Base-by-base conservation (phyloP, 208 protist species). In the Acanthamoeba healyi region DNA sequence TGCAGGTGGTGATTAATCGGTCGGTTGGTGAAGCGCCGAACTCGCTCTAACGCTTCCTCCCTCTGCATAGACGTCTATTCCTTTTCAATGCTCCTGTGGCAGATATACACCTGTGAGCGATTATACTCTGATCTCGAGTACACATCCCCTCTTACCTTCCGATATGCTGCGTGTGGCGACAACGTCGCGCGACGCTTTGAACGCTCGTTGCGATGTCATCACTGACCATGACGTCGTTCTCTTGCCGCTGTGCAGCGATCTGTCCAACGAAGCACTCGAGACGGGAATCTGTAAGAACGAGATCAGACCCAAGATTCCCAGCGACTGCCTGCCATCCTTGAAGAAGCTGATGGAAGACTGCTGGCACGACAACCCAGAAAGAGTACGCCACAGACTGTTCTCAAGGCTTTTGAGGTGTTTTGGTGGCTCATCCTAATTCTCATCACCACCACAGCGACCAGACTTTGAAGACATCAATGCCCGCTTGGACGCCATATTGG, bases 71-170 rank as follows among this genome's bases (percentile, higher is more conserved):
- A 97, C 90, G 96, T 97, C 40, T 97, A 97, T 74, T 90, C 96
- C 94, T 97, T 97, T 94, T 92, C 94, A 17, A 94, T 97, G 36
- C 70, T 97, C n/a, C 58, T 97, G 34, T 97, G 94, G 94, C 90
- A 97, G 77, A 94, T 97, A 17, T 72, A 88, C 29, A 96, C 96
- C 0, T 94, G 95, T 79, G 44, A 96, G 79, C 34, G 56, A 49
- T 49, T 67, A 67, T 90, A 70, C n/a, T 26, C 54, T 67, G 51
- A 90, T 34, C 58, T 70, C 7, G 84, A 90, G 84, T 90, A 46
- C 56, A 29, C 40, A 15, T 24, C 72, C 72, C 29, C 36, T 4
- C 36, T 54, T 54, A 10, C 26, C 67, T 46, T 19, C 34, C 19
- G 34, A 12, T 38, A 74, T 74, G 12, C 44, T 86, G 29, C 6